These are phyloP conservation scores for Chaetomium sp. DNA, from an alignment of 2,329 filamentous ascomycete genomes.

Conservation along the genomic window DNA sequence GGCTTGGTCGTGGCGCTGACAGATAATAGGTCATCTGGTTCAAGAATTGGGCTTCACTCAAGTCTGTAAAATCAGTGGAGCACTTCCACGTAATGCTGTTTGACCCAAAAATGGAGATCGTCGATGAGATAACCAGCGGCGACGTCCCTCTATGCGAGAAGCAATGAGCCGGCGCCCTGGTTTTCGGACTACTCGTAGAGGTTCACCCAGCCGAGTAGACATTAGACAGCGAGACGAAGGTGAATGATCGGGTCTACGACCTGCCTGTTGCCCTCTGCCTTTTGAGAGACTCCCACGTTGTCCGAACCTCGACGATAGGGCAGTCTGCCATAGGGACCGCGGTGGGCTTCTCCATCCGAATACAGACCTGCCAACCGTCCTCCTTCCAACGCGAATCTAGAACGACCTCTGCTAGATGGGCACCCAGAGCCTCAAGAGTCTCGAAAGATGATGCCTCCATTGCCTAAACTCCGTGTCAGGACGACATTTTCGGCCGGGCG, in stretches of 20 bases:
- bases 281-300: constrained; percentile 8
- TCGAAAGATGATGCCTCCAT: constrained; percentile 61
- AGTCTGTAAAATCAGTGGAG: constrained; percentile 84
- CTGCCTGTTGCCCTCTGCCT: too few species aligned
- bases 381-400: constrained; percentile 43
- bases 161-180: constrained; percentile 22
- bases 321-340: constrained; percentile 73
- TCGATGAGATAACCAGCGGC: constrained; percentile 70
- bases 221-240: constrained; percentile 3
- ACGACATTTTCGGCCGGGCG: background rate
- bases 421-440: constrained; percentile 64
- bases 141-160: constrained; percentile 67
- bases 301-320: constrained; percentile 63
- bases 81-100: constrained; percentile 95
- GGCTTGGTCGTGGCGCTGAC: constrained; percentile 23
- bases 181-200: background rate
- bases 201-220: background rate
- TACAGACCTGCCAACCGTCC: constrained; percentile 56
- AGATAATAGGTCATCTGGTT: constrained; percentile 65
- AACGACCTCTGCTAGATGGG: constrained; percentile 50
- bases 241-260: background rate
- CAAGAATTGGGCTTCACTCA: constrained; percentile 84
- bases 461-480: constrained; percentile 42
- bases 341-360: constrained; percentile 71
- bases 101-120: constrained; percentile 69